Percentiles rank a stretch among this genome's conserved stretches.
Conservation (phyloP, 495 filamentous ascomycete species). For the Lasiosphaeria hispida region DNA sequence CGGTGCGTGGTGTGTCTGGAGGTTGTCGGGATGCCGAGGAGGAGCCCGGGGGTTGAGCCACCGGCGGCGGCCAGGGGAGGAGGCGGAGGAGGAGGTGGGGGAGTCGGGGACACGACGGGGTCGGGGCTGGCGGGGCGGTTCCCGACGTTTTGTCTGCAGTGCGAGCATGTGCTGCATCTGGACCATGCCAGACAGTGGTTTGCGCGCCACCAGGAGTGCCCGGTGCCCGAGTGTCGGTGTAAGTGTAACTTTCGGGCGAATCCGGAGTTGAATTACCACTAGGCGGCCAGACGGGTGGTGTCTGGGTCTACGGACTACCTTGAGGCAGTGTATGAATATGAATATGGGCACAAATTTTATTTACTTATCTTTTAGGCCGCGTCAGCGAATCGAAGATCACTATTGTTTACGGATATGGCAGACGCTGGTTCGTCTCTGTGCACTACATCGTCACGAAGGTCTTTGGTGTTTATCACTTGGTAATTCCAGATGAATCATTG, state of each 20-base stretch:
- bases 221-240: constrained; percentile 85
- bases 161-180: constrained; percentile 86
- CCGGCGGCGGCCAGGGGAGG: neutral
- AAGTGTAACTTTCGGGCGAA: constrained; percentile 61
- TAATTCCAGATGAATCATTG: no score
- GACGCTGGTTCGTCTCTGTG: no score
- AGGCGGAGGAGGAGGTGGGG: neutral
- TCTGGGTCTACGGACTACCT: neutral
- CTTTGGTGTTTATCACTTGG: no score
- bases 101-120: constrained; percentile 42
- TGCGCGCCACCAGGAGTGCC: constrained; percentile 71
- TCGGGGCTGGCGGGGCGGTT: constrained; percentile 47
- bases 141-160: constrained; percentile 81
- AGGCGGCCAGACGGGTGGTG: neutral
- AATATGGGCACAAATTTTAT: no score
- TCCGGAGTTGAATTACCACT: constrained; percentile 48
- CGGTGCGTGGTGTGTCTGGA: constrained; percentile 86
- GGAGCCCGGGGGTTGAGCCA: constrained; percentile 7
- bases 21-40: constrained; percentile 75
- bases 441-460: no score
- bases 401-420: no score
- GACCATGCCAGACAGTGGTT: constrained; percentile 92
- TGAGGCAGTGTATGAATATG: neutral
- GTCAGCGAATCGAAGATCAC: no score
- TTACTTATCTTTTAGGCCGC: no score